Evolutionary conservation across 768 basidiomycete genomes (phyloP).

Genomic region (Suillus brevipes): DNA sequence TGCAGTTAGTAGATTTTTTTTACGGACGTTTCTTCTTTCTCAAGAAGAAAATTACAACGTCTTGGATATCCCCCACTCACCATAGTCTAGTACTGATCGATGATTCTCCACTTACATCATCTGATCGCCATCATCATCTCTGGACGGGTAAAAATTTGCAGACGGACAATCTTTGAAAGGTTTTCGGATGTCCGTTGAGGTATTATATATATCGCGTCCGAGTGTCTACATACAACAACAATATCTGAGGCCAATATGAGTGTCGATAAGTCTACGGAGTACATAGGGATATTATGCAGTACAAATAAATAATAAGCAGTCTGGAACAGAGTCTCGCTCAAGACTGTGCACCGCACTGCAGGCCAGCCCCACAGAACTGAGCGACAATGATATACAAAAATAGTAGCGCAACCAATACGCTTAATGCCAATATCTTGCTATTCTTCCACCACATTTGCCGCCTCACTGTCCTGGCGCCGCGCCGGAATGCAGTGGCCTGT

Average conservation of each 20-base stretch:
- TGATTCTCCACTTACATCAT: not conserved
- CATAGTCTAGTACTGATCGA: not conserved
- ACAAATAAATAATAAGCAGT: constrained; percentile 4
- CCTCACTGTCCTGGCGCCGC: constrained; percentile 82
- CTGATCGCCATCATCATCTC: not conserved
- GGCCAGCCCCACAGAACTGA: constrained; percentile 83
- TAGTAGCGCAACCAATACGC: constrained; percentile 68
- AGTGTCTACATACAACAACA: not conserved
- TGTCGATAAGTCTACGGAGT: constrained; percentile 1
- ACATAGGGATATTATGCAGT: constrained; percentile 5
- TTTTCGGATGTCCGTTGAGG: not conserved
- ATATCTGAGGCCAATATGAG: not conserved
- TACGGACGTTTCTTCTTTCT: not conserved
- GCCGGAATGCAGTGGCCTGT: constrained; percentile 90
- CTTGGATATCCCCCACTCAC: not conserved
- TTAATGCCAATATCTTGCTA: constrained; percentile 64
- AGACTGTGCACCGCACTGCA: constrained; percentile 54
- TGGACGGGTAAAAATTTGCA: not conserved
- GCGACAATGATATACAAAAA: constrained; percentile 83
- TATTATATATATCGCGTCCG: not conserved
- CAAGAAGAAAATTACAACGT: not conserved
- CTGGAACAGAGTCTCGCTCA: not conserved
- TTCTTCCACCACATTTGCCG: constrained; percentile 93
- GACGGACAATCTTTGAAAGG: not conserved
- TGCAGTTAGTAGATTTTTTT: not conserved